These are phyloP conservation scores for Picea sitchensis DNA, from an alignment of 75 land plant genomes.

Conservation along the genomic window DNA sequence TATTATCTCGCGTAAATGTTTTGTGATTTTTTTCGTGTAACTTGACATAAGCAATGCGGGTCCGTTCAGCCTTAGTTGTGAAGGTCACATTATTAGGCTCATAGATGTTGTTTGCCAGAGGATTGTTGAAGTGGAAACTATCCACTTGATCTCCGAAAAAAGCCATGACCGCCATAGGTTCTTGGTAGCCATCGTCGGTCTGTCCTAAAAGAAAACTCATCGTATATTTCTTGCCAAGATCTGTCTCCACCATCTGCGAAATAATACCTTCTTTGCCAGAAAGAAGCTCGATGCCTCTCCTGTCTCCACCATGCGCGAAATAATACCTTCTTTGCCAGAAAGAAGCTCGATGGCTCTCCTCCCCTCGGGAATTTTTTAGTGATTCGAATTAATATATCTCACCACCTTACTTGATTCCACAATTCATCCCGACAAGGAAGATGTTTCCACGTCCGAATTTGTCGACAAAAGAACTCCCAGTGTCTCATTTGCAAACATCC, in stretches of 20 bases:
- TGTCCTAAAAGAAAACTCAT: constrained; percentile 52
- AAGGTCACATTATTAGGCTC: neutral
- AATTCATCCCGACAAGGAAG: constrained; percentile 60
- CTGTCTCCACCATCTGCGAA: constrained; percentile 67
- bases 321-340: too few relatives aligned
- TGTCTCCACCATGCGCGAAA: too few relatives aligned
- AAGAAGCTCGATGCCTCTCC: constrained; percentile 58
- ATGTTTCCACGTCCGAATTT: constrained; percentile 12
- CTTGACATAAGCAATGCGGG: too few relatives aligned
- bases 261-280: constrained; percentile 69
- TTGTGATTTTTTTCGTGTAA: too few relatives aligned
- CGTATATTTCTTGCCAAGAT: constrained; percentile 38
- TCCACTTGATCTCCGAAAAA: constrained; percentile 59
- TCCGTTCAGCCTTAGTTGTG: constrained; percentile 47
- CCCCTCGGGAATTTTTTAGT: constrained; percentile 56
- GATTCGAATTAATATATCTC: constrained; percentile 14
- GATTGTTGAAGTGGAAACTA: constrained; percentile 24
- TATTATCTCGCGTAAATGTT: too few relatives aligned
- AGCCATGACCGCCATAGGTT: neutral
- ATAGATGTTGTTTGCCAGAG: too few relatives aligned
- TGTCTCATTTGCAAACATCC: constrained; percentile 43
- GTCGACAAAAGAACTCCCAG: constrained; percentile 46
- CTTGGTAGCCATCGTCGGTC: constrained; percentile 51
- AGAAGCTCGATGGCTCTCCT: constrained; percentile 5
- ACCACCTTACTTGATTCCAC: constrained; percentile 6